These are phyloP conservation scores for Pseudocercospora fuligena DNA, from an alignment of 2,329 filamentous ascomycete species.

Conservation along the genomic window DNA sequence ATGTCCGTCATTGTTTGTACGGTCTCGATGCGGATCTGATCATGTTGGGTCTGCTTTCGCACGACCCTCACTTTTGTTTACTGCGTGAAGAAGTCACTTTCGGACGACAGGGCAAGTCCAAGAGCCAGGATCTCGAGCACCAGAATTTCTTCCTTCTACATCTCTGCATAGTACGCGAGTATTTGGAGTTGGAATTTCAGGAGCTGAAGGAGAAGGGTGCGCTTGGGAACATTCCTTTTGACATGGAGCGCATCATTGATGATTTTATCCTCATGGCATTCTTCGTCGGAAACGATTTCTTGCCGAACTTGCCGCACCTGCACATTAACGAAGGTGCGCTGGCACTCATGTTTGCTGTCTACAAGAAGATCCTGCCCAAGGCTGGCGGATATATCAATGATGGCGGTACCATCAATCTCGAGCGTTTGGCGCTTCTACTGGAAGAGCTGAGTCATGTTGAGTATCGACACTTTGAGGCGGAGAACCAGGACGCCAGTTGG, in stretches of 20 bases:
- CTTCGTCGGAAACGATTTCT: slow-evolving; percentile 98
- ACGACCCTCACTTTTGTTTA: slow-evolving; percentile 97
- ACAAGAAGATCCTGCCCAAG: slow-evolving; percentile 86
- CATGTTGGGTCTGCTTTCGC: slow-evolving; percentile 95
- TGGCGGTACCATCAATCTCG: slow-evolving; percentile 85
- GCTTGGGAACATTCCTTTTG: slow-evolving; percentile 74
- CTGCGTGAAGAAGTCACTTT: slow-evolving; percentile 98
- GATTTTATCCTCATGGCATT: slow-evolving; percentile 99
- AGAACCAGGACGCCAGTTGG: slow-evolving; percentile 88
- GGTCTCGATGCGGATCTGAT: slow-evolving; percentile 97
- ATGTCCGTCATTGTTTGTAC: slow-evolving; percentile 95
- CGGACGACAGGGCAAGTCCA: slow-evolving; percentile 81
- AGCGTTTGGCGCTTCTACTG: slow-evolving; percentile 76
- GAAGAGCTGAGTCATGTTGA: slow-evolving; percentile 88
- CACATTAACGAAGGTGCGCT: slow-evolving; percentile 98
- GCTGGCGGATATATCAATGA: slow-evolving; percentile 97
- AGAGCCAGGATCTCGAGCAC: slow-evolving; percentile 95
- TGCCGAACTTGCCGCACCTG: slow-evolving; percentile 92
- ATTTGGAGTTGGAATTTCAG: slow-evolving; percentile 95
- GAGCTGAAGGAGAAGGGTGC: slow-evolving; percentile 77
- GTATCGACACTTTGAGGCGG: slow-evolving; percentile 88
- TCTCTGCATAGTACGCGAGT: slow-evolving; percentile 95
- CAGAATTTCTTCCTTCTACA: slow-evolving; percentile 99
- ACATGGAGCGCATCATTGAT: slow-evolving; percentile 96
- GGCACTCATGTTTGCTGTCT: slow-evolving; percentile 95